Base-by-base conservation (phyloP, 805 yeast genomes). In the Nakazawaea wickerhamii region DNA sequence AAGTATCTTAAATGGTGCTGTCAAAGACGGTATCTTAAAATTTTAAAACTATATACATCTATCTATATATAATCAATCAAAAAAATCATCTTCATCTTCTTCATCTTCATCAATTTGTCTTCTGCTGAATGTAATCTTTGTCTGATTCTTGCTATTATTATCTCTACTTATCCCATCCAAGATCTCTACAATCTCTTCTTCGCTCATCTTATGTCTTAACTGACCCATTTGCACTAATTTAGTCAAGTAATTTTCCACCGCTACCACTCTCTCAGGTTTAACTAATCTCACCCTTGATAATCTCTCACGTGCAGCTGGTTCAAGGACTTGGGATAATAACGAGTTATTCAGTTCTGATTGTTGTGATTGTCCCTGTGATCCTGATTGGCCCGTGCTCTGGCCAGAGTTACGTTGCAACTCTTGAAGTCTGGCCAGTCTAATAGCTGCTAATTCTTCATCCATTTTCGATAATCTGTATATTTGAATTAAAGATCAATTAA, bases 401-500 rank as follows among this genome's bases (percentile, higher is more conserved):
- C 21, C 26, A n/a, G 74, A 60, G 47, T 70, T 71, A 48, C 73
- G 69, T 59, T 85, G 95, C 48, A 91, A 67, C 61, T 91, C 96
- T 19, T 83, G 81, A 52, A 91, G 63, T 51, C 98, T 76, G n/a
- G 97, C 97, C 35, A 87, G 88, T 53, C 98, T 77, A 49, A 91
- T 85, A 25, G 96, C 96, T 52, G 82, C 79, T 46, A 91, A 68
- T 61, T 91, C 99, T 58, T 88, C 91, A 54, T 87, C 96, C 96
- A 89, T 88, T 11, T 22, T 52, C 19, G 25, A 43, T 14, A 32
- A 32, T n/a, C n/a, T n/a, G n/a, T n/a, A n/a, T n/a, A n/a, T n/a
- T n/a, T n/a, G n/a, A n/a, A n/a, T n/a, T n/a, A n/a, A n/a, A n/a
- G n/a, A n/a, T 25, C 27, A 25, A 13, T 25, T 9, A 13, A 25